Evolutionary conservation across 2,329 filamentous ascomycete genomes (phyloP).

Genomic region (Cladosporium sp.): DNA sequence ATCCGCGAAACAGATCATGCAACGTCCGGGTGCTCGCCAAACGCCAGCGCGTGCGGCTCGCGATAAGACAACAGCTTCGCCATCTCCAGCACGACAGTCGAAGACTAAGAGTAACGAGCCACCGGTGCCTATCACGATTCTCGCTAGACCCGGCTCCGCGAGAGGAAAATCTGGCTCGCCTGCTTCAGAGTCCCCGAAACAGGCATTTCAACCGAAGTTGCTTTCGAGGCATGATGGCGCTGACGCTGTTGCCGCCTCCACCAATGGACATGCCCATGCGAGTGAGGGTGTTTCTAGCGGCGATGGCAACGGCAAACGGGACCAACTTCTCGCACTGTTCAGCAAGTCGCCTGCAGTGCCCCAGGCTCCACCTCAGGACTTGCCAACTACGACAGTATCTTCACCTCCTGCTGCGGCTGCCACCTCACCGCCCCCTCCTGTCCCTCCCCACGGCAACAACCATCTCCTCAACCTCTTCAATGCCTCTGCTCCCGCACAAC

Average conservation of each 20-base stretch:
- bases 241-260: slow-evolving; percentile 12
- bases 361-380: slow-evolving; percentile 14
- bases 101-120: slow-evolving; percentile 2
- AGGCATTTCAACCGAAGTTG: slow-evolving; percentile 26
- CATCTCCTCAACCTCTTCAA: slow-evolving; percentile 17
- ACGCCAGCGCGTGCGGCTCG: background rate
- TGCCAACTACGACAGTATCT: slow-evolving; percentile 1
- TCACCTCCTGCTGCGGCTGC: background rate
- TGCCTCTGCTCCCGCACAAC: slow-evolving; percentile 3
- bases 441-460: background rate
- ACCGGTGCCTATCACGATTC: slow-evolving; percentile 16
- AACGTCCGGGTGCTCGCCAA: slow-evolving; percentile 2
- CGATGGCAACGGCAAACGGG: slow-evolving; percentile 20
- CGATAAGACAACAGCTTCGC: slow-evolving; percentile 3
- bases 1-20: slow-evolving; percentile 11
- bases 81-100: slow-evolving; percentile 5
- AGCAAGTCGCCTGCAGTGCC: slow-evolving; percentile 1
- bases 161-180: slow-evolving; percentile 16
- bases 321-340: slow-evolving; percentile 27
- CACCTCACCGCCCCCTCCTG: background rate
- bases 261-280: background rate
- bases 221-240: slow-evolving; percentile 24
- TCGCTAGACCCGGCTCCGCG: slow-evolving; percentile 24
- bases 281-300: slow-evolving; percentile 13
- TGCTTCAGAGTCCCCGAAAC: slow-evolving; percentile 19